These are phyloP conservation scores for Alternaria sp. DNA, from an alignment of 2,329 filamentous ascomycete species.

Conservation along the genomic window DNA sequence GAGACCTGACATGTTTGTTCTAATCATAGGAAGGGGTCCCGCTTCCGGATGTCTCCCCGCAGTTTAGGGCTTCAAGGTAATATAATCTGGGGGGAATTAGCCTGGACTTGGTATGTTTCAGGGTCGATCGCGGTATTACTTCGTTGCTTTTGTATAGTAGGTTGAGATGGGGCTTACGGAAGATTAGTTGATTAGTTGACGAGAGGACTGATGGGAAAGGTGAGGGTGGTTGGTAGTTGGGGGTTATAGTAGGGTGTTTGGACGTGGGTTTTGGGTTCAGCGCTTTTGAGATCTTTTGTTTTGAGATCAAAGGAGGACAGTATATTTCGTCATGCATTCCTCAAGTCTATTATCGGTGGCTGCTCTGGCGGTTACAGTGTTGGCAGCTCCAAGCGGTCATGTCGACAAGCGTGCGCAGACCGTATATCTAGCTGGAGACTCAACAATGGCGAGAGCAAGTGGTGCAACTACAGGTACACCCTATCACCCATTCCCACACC, in stretches of 20 bases:
- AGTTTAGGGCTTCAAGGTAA: not conserved
- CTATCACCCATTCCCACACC: not conserved
- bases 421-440: constrained; percentile 66
- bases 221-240: not conserved
- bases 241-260: not conserved
- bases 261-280: not conserved
- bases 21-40: not conserved
- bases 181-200: not conserved
- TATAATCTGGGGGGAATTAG: constrained; percentile 5
- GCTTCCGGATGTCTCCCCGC: not conserved
- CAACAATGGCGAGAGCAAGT: constrained; percentile 63
- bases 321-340: constrained; percentile 3
- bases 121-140: not conserved
- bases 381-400: constrained; percentile 29
- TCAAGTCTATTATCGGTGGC: constrained; percentile 26
- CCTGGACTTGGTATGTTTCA: not conserved
- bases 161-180: not conserved
- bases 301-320: not conserved
- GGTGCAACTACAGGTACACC: constrained; percentile 51
- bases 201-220: not conserved
- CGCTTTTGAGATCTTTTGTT: not conserved
- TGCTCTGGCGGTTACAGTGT: constrained; percentile 25
- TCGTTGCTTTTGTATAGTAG: not conserved
- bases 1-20: not conserved
- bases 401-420: constrained; percentile 47